Conservation (phyloP, 1,284 basidiomycete species). For the Ceratobasidium sp. region DNA sequence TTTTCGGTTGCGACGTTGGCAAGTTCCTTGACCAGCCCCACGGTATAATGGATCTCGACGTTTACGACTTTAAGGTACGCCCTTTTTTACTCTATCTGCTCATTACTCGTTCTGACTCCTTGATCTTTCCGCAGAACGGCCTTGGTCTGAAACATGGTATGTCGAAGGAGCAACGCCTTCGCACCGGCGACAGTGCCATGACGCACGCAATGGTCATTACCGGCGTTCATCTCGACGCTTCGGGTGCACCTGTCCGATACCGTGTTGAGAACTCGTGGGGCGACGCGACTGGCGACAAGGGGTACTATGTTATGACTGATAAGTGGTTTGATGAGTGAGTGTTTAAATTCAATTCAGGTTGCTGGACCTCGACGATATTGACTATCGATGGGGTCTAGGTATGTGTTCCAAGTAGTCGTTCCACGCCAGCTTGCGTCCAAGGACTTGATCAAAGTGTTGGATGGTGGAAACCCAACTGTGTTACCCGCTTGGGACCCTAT, state of each 20-base stretch:
- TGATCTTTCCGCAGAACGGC: constrained; percentile 62
- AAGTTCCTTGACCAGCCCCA: constrained; percentile 77
- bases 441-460: constrained; percentile 85
- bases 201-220: constrained; percentile 93
- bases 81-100: constrained; percentile 6
- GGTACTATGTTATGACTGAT: constrained; percentile 93
- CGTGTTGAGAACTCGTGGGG: constrained; percentile 98
- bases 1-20: constrained; percentile 94
- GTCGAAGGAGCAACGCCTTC: constrained; percentile 88
- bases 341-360: constrained; percentile 50
- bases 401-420: constrained; percentile 90
- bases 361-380: constrained; percentile 52
- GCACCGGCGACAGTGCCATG: constrained; percentile 87
- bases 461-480: constrained; percentile 73
- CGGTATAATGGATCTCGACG: constrained; percentile 89
- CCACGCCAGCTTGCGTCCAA: constrained; percentile 83
- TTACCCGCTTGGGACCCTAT: constrained; percentile 93
- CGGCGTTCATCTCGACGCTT: constrained; percentile 86
- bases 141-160: constrained; percentile 72
- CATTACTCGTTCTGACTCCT: constrained; percentile 1
- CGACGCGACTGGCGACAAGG: constrained; percentile 82
- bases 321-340: constrained; percentile 92
- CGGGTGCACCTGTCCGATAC: constrained; percentile 85
- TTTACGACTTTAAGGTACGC: constrained; percentile 85
- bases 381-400: constrained; percentile 62